A percentile compares a stretch with the other conserved stretches of the same genome.
These are phyloP conservation scores for Spencermartinsiella europaea DNA, from an alignment of 805 yeast genomes.

Conservation along the genomic window DNA sequence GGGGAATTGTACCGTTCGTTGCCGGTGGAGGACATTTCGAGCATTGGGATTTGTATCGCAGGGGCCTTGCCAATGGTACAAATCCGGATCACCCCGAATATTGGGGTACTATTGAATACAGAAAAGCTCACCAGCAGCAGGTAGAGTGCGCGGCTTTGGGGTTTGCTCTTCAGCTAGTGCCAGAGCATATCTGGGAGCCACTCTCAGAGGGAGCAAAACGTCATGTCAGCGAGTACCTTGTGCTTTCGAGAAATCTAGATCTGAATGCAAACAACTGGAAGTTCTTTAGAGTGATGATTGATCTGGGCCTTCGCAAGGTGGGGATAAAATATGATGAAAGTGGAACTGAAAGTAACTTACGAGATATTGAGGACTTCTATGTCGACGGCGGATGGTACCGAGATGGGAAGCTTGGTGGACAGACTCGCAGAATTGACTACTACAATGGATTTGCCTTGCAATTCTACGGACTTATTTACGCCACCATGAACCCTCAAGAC, in stretches of 20 bases:
- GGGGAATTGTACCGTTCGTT: conserved; percentile 31
- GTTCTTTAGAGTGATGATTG: conserved; percentile 30
- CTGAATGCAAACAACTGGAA: conserved; percentile 28
- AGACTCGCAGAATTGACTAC: conserved; percentile 25
- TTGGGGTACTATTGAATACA: conserved; percentile 27
- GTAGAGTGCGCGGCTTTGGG: conserved; percentile 33
- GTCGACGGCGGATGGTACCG: conserved; percentile 32
- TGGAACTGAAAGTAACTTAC: conserved; percentile 19
- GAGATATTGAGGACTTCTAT: conserved; percentile 24
- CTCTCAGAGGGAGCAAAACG: conserved; percentile 19
- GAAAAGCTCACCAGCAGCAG: conserved; percentile 23
- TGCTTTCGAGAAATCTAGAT: conserved; percentile 18
- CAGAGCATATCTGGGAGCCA: conserved; percentile 30
- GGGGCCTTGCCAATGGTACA: conserved; percentile 28
- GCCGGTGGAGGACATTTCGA: conserved; percentile 24
- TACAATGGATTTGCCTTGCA: conserved; percentile 33
- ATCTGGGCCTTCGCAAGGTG: conserved; percentile 26
- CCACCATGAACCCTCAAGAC: conserved; percentile 15
- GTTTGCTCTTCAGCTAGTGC: conserved; percentile 24
- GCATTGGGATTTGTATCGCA: conserved; percentile 25
- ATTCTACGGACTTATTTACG: conserved; percentile 28
- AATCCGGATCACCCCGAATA: conserved; percentile 28
- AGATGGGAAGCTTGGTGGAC: conserved; percentile 24
- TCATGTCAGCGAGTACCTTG: conserved; percentile 21
- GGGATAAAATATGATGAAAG: conserved; percentile 19